Base-by-base conservation (phyloP, 495 filamentous ascomycete species). In the Xylaria telfairii region DNA sequence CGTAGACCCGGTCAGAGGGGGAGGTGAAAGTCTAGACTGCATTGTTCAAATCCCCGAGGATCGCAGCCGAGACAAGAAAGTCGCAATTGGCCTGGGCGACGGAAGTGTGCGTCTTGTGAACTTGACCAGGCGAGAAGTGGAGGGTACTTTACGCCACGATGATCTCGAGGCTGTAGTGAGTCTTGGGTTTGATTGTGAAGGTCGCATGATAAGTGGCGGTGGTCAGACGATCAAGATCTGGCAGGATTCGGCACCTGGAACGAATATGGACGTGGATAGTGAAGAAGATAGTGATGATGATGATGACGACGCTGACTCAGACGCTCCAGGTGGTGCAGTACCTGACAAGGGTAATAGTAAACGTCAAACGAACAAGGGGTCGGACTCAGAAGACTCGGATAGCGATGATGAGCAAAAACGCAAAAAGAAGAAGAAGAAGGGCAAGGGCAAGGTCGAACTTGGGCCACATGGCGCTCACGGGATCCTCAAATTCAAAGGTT, bases 201-300 rank as follows among this genome's bases (percentile, higher is more conserved):
- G 93, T 63, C 87, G 94, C 61, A 88, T 98, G 87, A 92, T 97
- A 63, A 94, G 90, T 78, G 94, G 93, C 46, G 94, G 94, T 64
- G 94, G 94, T 3, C 86, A 87, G 74, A 85, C 89, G 0, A 86
- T 98, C 72, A 97, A 97, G 82, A 90, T 98, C 12, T 98, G 94
- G 94, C 83, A 90, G 73, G 88, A 92, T 75, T 80, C 79, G 19
- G 83, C 82, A 39, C 80, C 80, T 24, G 77, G 71, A 10, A 72
- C 78, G 30, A 80, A 75, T 2, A 79, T 77, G 13, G 80, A 79
- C 1, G 78, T 79, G 28, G 82, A 81, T 6, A 85, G 85, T 15
- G 81, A 75, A 2, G 75, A 83, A 8, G 82, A 80, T 26, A 83
- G 77, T 6, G 80, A 81, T 15, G 85, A 86, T 21, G 83, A 84